Conservation (phyloP, 441 rosid genomes). For the Capsella rubella region DNA sequence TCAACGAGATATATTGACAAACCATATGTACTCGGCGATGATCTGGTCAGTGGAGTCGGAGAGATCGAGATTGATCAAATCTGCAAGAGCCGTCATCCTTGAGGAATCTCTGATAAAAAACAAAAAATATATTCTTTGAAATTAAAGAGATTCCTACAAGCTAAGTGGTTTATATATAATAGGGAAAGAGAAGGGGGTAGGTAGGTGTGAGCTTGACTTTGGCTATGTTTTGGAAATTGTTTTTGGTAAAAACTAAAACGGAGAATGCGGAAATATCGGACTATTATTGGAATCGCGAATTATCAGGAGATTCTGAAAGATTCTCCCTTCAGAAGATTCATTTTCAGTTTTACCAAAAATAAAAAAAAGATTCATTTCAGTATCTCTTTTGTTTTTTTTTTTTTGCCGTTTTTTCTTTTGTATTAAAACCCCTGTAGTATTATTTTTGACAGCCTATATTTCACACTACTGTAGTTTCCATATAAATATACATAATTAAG, state of each 20-base stretch:
- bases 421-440: neutral
- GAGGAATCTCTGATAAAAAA: slow-evolving; percentile 20
- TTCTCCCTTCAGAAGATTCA: slow-evolving; percentile 34
- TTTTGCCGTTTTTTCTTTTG: neutral
- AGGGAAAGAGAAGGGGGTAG: slow-evolving; percentile 17
- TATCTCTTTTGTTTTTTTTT: slow-evolving; percentile 4
- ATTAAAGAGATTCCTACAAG: slow-evolving; percentile 21
- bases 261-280: slow-evolving; percentile 32
- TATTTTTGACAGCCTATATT: no score
- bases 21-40: slow-evolving; percentile 87
- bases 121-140: no score
- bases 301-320: slow-evolving; percentile 37
- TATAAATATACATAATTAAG: neutral
- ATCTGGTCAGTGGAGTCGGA: slow-evolving; percentile 61
- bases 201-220: slow-evolving; percentile 36
- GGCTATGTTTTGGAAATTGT: neutral
- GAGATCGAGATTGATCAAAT: slow-evolving; percentile 74
- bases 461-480: neutral
- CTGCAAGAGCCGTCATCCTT: slow-evolving; percentile 61
- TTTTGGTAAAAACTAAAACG: slow-evolving; percentile 11
- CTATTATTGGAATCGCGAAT: slow-evolving; percentile 36
- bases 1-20: neutral
- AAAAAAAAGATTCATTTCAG: neutral
- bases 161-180: slow-evolving; percentile 16
- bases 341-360: neutral